Base-by-base conservation (phyloP, 192 early-diverging fungal genomes). In the Linnemannia schmuckeri region DNA sequence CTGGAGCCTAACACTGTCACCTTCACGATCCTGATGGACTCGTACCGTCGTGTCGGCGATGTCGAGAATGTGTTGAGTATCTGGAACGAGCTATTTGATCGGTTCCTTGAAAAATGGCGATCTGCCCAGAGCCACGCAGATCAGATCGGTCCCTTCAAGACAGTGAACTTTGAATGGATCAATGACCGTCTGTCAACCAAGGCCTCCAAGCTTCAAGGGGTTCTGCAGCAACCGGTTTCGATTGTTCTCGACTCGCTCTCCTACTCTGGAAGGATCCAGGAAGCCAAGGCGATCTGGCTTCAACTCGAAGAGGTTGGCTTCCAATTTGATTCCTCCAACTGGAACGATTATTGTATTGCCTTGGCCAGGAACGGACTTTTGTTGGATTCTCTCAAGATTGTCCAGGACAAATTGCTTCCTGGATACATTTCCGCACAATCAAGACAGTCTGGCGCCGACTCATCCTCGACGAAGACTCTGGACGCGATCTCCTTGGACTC, bases 321-420 rank as follows among this genome's bases (percentile, higher is more conserved):
- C 69, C 40, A 61, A 54, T 93, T 93, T 78, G 91, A 92, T 80
- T 89, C 85, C 1, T 47, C 83, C 33, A 93, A 93, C 74, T 93
- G 88, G 88, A 93, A 93, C 54, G 82, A 89, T 20, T 92, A 91
- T 70, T 76, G 84, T 41, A 81, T 83, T 47, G 78, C 84, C 13
- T 42, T 93, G 76, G 63, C 89, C 24, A 63, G 80, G 18, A 83
- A 74, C 18, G 85, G 88, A 17, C 66, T 76, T 8, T 17, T 90
- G 13, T 13, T 78, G 27, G 85, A 91, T 17, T 90, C 92, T 0
- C 90, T 89, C 61, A n/a, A 63, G 18, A 69, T 89, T 46, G 27
- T 90, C 10, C 77, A 86, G 38, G 72, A 88, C 35, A 77, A 83
- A 52, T 76, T 90, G 42, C 66, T 88, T 0, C 71, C 77, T 12